Conservation (phyloP, 352 stramenopile genomes). For the Peronospora farinosa region DNA sequence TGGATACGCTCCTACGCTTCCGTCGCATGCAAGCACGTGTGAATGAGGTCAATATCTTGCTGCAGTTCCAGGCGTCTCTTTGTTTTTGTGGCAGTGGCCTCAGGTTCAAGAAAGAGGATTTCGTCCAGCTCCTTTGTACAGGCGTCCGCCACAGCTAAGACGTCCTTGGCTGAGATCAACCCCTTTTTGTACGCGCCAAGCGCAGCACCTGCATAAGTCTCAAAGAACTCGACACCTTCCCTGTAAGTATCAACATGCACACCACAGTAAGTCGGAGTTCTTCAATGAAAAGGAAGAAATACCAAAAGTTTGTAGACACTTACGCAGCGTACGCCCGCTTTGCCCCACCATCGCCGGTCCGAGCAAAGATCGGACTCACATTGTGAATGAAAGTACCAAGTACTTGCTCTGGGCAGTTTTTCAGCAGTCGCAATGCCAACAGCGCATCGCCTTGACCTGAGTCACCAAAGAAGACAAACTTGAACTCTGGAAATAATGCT, state of each 20-base stretch:
- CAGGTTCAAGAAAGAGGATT: slow-evolving; percentile 40
- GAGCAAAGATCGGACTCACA: slow-evolving; percentile 47
- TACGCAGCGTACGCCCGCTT: slow-evolving; percentile 62
- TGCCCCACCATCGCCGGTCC: slow-evolving; percentile 52
- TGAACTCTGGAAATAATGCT: slow-evolving; percentile 75
- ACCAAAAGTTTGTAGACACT: slow-evolving; percentile 12
- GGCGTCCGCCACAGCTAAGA: slow-evolving; percentile 35
- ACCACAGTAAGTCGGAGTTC: not conserved
- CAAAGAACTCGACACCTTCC: slow-evolving; percentile 70
- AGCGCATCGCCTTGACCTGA: slow-evolving; percentile 74
- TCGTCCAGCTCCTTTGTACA: slow-evolving; percentile 44
- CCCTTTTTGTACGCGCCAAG: slow-evolving; percentile 50
- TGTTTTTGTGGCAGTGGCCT: slow-evolving; percentile 35
- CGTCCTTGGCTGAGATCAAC: slow-evolving; percentile 46
- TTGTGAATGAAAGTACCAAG: slow-evolving; percentile 78
- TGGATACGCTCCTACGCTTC: slow-evolving; percentile 13
- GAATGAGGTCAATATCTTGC: slow-evolving; percentile 36
- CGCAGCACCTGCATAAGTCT: slow-evolving; percentile 58
- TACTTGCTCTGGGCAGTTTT: slow-evolving; percentile 50
- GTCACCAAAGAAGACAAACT: slow-evolving; percentile 84
- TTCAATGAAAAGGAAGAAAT: not conserved
- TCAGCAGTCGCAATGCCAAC: slow-evolving; percentile 55
- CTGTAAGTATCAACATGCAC: slow-evolving; percentile 23
- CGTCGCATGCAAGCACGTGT: slow-evolving; percentile 8
- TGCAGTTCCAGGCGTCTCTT: slow-evolving; percentile 37